phyloP scores from a whole-genome alignment of 2,329 filamentous ascomycete species.

The Volutella citrinella region DNA sequence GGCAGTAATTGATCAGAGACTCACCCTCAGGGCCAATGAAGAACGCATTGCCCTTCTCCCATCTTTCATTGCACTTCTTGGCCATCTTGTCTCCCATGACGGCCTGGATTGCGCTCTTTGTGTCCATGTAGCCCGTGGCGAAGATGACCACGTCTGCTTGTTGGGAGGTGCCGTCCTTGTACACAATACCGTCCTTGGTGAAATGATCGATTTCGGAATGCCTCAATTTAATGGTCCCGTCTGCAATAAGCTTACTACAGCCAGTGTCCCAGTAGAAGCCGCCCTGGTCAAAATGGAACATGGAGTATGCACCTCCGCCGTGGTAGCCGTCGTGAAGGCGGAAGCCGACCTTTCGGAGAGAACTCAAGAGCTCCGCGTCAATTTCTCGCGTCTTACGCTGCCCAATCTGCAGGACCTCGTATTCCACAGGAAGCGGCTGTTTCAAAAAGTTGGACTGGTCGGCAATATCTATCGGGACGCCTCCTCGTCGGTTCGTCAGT shows the following conservation, averaged over 20 bases:
- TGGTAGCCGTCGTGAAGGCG: conserved; percentile 9
- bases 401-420: conserved; percentile 1
- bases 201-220: conserved; percentile 6
- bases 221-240: conserved; percentile 4
- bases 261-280: conserved; percentile 12
- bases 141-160: conserved; percentile 7
- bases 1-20: conserved; percentile 7
- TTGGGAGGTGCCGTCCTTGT: conserved; percentile 5
- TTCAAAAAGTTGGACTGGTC: conserved; percentile 1
- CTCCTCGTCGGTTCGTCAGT: conserved; percentile 2
- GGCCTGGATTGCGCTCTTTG: conserved; percentile 4
- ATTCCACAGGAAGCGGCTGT: conserved; percentile 4
- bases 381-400: not conserved
- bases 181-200: conserved; percentile 4
- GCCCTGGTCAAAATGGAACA: conserved; percentile 10
- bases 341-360: conserved; percentile 5
- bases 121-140: conserved; percentile 9
- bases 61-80: conserved; percentile 4
- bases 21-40: conserved; percentile 5
- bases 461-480: not conserved
- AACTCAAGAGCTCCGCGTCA: no score
- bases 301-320: conserved; percentile 10
- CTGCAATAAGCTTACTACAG: conserved; percentile 6
- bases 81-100: conserved; percentile 8
- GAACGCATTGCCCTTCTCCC: conserved; percentile 7